These are phyloP conservation scores for Mycena vulgaris DNA, from an alignment of 768 basidiomycete species.

Conservation along the genomic window DNA sequence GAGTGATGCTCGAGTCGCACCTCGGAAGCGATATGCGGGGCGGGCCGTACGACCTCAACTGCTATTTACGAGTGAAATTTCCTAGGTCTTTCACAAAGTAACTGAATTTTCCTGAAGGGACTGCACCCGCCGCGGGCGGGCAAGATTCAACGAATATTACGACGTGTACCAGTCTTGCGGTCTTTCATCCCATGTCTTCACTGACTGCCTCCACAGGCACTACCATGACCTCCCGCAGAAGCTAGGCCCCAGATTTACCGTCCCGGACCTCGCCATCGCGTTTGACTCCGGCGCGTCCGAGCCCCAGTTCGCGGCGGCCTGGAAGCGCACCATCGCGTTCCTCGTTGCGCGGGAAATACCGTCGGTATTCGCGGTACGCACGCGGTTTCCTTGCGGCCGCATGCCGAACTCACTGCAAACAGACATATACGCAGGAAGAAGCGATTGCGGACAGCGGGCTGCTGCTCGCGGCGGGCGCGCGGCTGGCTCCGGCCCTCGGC, in stretches of 20 bases:
- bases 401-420: neutral
- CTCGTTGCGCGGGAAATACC: slow-evolving; percentile 47
- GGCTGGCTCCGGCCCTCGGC: slow-evolving; percentile 44
- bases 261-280: slow-evolving; percentile 54
- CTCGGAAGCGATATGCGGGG: neutral
- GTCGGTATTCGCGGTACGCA: slow-evolving; percentile 51
- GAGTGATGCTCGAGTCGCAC: slow-evolving; percentile 3
- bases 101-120: too few relatives aligned
- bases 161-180: slow-evolving; percentile 41
- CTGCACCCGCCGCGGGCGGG: slow-evolving; percentile 43
- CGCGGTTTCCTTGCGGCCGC: neutral
- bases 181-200: neutral
- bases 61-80: slow-evolving; percentile 10
- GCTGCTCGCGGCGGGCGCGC: slow-evolving; percentile 41
- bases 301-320: slow-evolving; percentile 34
- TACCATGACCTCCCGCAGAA: slow-evolving; percentile 48
- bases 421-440: slow-evolving; percentile 53
- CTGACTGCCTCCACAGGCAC: slow-evolving; percentile 35
- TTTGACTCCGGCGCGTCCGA: slow-evolving; percentile 54
- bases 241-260: slow-evolving; percentile 37
- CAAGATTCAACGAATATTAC: slow-evolving; percentile 43
- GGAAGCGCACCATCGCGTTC: slow-evolving; percentile 46
- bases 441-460: slow-evolving; percentile 47
- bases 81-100: too few relatives aligned
- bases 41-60: neutral